Evolutionary conservation across 2,329 filamentous ascomycete genomes (phyloP), one percentile per base, ranked within the genome.

Genomic region (Sarocladiaceae sp.): DNA sequence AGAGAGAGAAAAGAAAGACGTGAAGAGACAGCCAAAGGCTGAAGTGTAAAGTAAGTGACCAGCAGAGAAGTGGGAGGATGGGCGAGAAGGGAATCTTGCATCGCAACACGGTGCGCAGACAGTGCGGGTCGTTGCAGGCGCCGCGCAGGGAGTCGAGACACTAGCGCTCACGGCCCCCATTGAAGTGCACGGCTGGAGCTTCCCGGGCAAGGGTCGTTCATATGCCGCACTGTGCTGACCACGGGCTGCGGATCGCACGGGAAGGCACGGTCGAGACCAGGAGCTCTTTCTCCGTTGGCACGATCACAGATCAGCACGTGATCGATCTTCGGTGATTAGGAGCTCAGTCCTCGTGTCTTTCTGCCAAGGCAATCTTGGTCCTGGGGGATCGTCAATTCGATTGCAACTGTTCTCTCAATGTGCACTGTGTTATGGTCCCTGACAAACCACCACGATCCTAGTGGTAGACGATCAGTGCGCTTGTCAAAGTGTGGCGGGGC

Each of bases 361-460:
- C n/a, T n/a, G n/a, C n/a, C n/a, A n/a, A n/a, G n/a, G n/a, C n/a
- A n/a, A n/a, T n/a, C n/a, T n/a, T n/a, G n/a, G n/a, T n/a, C n/a
- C n/a, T n/a, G n/a, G n/a, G n/a, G n/a, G n/a, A n/a, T n/a, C n/a
- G n/a, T n/a, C n/a, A n/a, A n/a, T n/a, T n/a, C n/a, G n/a, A n/a
- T n/a, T n/a, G n/a, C n/a, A n/a, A n/a, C n/a, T n/a, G n/a, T n/a
- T 16, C 5, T 23, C 23, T 18, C 20, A 21, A 41, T n/a, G n/a
- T n/a, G n/a, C 37, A 41, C 37, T 41, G 37, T 41, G 24, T 41
- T 41, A 24, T 7, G 23, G 19, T 29, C 9, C n/a, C 23, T 41
- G 37, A 41, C 37, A 41, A 41, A 41, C 37, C 37, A 41, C n/a
- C 37, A 18, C 24, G 37, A 41, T 41, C 24, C 23, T 41, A 41